Base-by-base conservation (phyloP, 2,329 filamentous ascomycete genomes). In the Ilyonectria sp. region DNA sequence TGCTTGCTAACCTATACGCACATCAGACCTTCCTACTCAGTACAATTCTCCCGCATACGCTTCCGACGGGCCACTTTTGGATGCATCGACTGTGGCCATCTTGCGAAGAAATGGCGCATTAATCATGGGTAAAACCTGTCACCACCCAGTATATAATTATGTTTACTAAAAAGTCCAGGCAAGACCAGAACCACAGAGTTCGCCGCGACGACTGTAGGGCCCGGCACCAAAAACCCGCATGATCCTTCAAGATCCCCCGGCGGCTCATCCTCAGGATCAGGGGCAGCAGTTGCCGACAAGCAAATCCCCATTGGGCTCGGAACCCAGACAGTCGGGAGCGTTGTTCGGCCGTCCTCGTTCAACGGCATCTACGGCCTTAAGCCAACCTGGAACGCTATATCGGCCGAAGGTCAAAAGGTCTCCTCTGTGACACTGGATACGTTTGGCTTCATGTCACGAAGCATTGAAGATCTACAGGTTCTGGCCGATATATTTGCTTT, bases 231-330 rank as follows among this genome's bases (percentile, higher is more conserved):
- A 3, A 92, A 92, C 74, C 88, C 90, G 0, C 93, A 93, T 69
- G 90, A 93, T 75, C 77, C 81, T 1, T 85, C 83, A 0, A 85
- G 91, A 6, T 92, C 90, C 0, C 90, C 90, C 0, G 90, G 90
- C 1, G 90, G 91, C 46, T 92, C 90, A 0, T 92, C 90, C 0
- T 89, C 90, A 0, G 91, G 91, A 0, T 92, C 90, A 0, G 91
- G 84, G 0, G 90, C 91, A 0, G 90, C 89, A 0, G 90, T 93
- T 0, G 90, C 82, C 10, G 91, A 93, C 69, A 86, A 86, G 57
- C 90, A 92, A 68, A 86, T 85, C 1, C 88, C 90, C 0, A 72
- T 93, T 13, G 85, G 81, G 0, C 79, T 93, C 0, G 91, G 90
- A 0, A 91, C 90, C 0, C 91, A 93, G 73, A 93, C 91, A 0